Base-by-base conservation (phyloP, 2,329 filamentous ascomycete genomes). In the Botrytis cinerea region DNA sequence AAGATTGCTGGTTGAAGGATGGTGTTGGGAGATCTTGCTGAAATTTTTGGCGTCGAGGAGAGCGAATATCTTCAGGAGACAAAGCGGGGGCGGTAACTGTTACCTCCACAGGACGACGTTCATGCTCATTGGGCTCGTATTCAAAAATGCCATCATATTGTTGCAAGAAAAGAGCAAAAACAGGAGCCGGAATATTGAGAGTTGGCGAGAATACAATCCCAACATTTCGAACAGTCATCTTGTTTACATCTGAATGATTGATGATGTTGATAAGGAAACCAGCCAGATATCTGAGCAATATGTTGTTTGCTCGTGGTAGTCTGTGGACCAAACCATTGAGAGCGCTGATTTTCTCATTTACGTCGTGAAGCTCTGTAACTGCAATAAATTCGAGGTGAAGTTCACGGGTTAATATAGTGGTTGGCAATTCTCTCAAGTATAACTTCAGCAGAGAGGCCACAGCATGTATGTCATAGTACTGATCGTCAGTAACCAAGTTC, bases 141-240 rank as follows among this genome's bases (percentile, higher is more conserved):
- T 92, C 92, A 80, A 98, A 99, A 66, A 99, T 95, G 60, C 87
- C 88, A 75, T 92, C 88, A 80, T 94, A 98, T 79, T 98, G 95
- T 76, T 96, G 95, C 73, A 99, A 86, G 82, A 99, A 96, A 82
- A 97, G 88, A 5, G 95, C 94, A 81, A 99, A 98, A 18, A 99
- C 92, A 0, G 95, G 95, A 0, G 94, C 94, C 0, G 96, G 95
- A 61, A 99, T 97, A 82, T 98, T 98, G 71, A 99, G 87, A 0
- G 96, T 98, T 0, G 96, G 96, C 25, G 96, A 97, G 82, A 99
- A 99, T 73, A 99, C 95, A 78, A 99, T 98, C 76, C 96, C 95
- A 72, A 99, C 93, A 80, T 99, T 99, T 77, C 95, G 91, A 71
- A 98, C 93, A 18, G 93, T 98, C 96, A 99, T 99, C 86, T 98